Conservation (phyloP, 106 monocot genomes). For the Agapanthus africanus region DNA sequence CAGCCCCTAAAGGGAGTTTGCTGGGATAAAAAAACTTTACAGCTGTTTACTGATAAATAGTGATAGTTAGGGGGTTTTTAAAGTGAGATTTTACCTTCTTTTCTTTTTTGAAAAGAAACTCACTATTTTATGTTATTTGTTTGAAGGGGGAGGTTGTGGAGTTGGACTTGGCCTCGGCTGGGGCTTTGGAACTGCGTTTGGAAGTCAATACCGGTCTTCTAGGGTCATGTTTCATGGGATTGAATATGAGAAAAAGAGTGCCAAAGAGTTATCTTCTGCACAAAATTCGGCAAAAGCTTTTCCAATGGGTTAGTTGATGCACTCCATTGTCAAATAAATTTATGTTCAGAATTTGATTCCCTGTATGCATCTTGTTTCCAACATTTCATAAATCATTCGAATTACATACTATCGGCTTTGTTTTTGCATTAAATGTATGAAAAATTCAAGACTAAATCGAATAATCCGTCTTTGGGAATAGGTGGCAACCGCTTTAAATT, state of each 20-base stretch:
- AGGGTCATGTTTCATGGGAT: conserved; percentile 68
- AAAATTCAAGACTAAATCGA: too few species aligned
- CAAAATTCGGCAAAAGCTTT: conserved; percentile 3
- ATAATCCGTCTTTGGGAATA: too few species aligned
- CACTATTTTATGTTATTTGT: conserved; percentile 15
- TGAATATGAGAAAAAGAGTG: conserved; percentile 44
- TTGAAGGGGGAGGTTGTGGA: conserved; percentile 89
- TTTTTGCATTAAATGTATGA: too few species aligned
- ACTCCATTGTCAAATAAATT: not conserved
- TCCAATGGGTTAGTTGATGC: conserved; percentile 1
- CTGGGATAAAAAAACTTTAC: too few species aligned
- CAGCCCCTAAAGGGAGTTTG: too few species aligned
- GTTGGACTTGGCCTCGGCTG: conserved; percentile 92
- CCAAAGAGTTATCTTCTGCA: not conserved
- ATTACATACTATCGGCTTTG: too few species aligned
- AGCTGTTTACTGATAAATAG: too few species aligned
- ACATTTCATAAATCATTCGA: too few species aligned
- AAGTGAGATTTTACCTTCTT: too few species aligned
- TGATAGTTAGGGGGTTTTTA: too few species aligned
- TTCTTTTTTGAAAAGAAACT: too few species aligned
- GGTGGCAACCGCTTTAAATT: too few species aligned
- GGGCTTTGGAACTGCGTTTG: conserved; percentile 91
- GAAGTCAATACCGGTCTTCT: conserved; percentile 65
- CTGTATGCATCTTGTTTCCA: not conserved
- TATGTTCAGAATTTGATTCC: not conserved